Conservation (phyloP, 2,329 filamentous ascomycete genomes). For the Scleromitrula shiraiana region DNA sequence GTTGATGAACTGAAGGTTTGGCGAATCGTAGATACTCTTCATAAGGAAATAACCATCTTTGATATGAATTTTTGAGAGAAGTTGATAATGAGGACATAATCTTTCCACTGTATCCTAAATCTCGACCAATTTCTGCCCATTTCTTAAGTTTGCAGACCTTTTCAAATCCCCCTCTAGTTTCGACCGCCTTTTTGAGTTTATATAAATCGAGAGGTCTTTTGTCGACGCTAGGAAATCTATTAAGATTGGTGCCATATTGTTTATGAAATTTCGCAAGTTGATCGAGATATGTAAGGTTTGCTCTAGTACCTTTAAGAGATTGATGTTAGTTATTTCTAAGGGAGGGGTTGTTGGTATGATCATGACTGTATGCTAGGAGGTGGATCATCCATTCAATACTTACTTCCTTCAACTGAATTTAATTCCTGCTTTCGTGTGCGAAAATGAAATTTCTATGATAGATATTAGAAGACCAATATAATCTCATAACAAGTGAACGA, state of each 20-base stretch:
- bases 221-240: slow-evolving; percentile 91
- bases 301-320: slow-evolving; percentile 65
- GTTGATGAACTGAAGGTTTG: slow-evolving; percentile 94
- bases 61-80: slow-evolving; percentile 95
- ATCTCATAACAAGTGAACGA: neutral
- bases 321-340: slow-evolving; percentile 25
- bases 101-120: slow-evolving; percentile 95
- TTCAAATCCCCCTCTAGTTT: slow-evolving; percentile 88
- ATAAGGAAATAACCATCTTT: slow-evolving; percentile 93
- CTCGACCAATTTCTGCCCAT: slow-evolving; percentile 96
- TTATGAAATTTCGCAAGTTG: slow-evolving; percentile 94
- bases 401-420: slow-evolving; percentile 97
- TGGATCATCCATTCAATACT: slow-evolving; percentile 31
- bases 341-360: no score
- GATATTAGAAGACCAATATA: slow-evolving; percentile 27
- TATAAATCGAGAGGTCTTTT: slow-evolving; percentile 95
- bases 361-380: no score
- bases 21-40: slow-evolving; percentile 87
- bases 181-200: slow-evolving; percentile 92
- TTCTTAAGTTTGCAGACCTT: slow-evolving; percentile 97
- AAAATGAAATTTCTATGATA: slow-evolving; percentile 81
- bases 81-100: slow-evolving; percentile 99
- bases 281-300: slow-evolving; percentile 93
- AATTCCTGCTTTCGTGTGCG: slow-evolving; percentile 92
- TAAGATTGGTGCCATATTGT: slow-evolving; percentile 88